Conservation (phyloP, 225 moss, liverwort and hornwort genomes). For the Polytrichum formosum region DNA sequence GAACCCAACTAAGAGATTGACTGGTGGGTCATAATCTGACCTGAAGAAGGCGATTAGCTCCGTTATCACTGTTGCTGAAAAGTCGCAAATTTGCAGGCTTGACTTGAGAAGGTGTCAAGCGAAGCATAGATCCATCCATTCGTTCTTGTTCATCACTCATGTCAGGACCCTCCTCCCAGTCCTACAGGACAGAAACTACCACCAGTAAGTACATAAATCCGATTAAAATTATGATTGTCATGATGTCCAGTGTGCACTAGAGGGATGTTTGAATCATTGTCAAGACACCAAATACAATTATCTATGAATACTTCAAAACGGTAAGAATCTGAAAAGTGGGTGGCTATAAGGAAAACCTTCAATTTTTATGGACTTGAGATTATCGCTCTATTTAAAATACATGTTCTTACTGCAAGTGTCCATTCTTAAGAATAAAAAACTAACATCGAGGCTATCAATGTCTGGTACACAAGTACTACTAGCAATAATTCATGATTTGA, state of each 20-base stretch:
- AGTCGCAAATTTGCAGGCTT: slow-evolving; percentile 42
- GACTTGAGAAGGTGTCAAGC: slow-evolving; percentile 32
- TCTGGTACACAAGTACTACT: too few species aligned
- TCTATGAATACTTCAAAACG: not conserved
- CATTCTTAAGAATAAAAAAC: too few species aligned
- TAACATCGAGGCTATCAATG: too few species aligned
- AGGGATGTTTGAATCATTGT: too few species aligned
- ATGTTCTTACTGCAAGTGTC: too few species aligned
- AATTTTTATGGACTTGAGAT: too few species aligned
- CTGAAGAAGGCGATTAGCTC: slow-evolving; percentile 62
- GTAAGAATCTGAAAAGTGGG: not conserved
- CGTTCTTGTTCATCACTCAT: slow-evolving; percentile 52
- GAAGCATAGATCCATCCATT: slow-evolving; percentile 41
- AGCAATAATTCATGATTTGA: too few species aligned
- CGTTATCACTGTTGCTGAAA: slow-evolving; percentile 54
- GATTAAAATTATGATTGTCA: not conserved
- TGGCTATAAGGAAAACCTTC: too few species aligned
- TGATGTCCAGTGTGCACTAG: too few species aligned
- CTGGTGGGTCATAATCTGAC: slow-evolving; percentile 10
- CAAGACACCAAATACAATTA: too few species aligned
- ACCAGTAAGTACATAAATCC: not conserved
- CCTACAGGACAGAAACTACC: slow-evolving; percentile 25
- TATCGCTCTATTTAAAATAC: too few species aligned
- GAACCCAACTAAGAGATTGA: too few species aligned
- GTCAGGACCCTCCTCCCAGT: slow-evolving; percentile 62